phyloP scores from a whole-genome alignment of 2,329 filamentous ascomycete species.

The Diaporthe sp. region DNA sequence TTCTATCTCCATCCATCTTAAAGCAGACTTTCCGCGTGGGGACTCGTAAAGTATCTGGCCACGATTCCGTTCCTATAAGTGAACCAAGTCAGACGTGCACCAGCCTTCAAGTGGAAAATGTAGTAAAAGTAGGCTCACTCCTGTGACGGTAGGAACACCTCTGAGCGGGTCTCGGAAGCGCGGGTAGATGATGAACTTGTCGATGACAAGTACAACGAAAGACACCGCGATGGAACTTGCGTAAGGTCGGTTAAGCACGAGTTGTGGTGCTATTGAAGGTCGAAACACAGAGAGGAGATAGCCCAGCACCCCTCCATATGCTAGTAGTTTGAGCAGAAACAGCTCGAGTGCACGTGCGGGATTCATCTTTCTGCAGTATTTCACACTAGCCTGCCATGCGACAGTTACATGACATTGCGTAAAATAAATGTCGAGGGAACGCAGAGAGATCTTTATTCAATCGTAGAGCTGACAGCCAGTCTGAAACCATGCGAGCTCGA shows the following conservation, averaged over 20 bases:
- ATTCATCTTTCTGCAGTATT: constrained; percentile 22
- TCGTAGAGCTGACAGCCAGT: not conserved
- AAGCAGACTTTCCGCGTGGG: constrained; percentile 28
- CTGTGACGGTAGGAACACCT: not conserved
- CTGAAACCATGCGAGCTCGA: not conserved
- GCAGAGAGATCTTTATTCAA: constrained; percentile 27
- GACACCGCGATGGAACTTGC: constrained; percentile 1
- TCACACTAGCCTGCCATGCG: not conserved
- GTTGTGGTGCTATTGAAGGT: not conserved
- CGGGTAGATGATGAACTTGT: constrained; percentile 26
- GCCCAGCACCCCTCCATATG: constrained; percentile 20
- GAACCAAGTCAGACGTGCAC: not conserved
- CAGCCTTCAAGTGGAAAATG: not conserved
- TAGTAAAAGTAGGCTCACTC: not conserved
- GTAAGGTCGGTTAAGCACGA: constrained; percentile 16
- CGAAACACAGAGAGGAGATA: constrained; percentile 29
- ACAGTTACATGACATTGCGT: not conserved
- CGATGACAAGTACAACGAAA: not conserved
- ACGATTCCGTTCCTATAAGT: constrained; percentile 15
- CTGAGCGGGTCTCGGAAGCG: constrained; percentile 30
- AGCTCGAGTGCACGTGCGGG: constrained; percentile 18
- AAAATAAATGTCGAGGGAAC: not conserved
- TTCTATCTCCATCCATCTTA: constrained; percentile 32
- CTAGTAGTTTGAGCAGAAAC: constrained; percentile 28
- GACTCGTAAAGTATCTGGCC: constrained; percentile 32